A percentile compares a stretch with the other conserved stretches of the same genome.
Evolutionary conservation across 148 eudicot species (phyloP).

Genomic region (Agrostemma githago): DNA sequence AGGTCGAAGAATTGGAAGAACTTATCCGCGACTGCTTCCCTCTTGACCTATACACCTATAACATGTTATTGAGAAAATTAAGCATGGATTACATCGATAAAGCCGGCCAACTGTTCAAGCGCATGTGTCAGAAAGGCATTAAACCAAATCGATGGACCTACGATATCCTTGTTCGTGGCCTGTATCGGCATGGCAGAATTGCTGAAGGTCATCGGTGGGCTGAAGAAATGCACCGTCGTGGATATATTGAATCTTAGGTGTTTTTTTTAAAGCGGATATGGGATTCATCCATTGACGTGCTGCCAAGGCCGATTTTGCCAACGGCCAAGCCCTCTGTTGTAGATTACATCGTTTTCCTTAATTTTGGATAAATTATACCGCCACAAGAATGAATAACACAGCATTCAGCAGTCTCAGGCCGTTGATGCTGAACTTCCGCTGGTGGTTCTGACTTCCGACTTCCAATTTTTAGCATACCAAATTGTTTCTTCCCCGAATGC

Average conservation of each 20-base stretch:
- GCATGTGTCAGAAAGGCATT: conserved; percentile 52
- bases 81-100: conserved; percentile 38
- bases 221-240: conserved; percentile 52
- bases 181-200: conserved; percentile 43
- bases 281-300: background rate
- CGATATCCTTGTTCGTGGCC: conserved; percentile 47
- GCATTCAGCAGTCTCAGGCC: background rate
- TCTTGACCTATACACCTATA: conserved; percentile 50
- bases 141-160: conserved; percentile 71
- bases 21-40: conserved; percentile 49
- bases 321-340: background rate
- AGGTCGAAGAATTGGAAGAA: conserved; percentile 47
- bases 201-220: conserved; percentile 49
- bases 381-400: background rate
- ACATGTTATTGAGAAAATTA: conserved; percentile 60
- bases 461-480: too few relatives aligned
- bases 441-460: background rate
- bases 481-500: too few relatives aligned
- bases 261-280: conserved; percentile 1
- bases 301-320: background rate
- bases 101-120: conserved; percentile 42
- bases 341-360: background rate
- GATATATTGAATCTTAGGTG: conserved; percentile 33
- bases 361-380: background rate
- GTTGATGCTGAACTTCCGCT: background rate